Conservation (phyloP, 495 filamentous ascomycete genomes). For the Daldinia bambusicola region DNA sequence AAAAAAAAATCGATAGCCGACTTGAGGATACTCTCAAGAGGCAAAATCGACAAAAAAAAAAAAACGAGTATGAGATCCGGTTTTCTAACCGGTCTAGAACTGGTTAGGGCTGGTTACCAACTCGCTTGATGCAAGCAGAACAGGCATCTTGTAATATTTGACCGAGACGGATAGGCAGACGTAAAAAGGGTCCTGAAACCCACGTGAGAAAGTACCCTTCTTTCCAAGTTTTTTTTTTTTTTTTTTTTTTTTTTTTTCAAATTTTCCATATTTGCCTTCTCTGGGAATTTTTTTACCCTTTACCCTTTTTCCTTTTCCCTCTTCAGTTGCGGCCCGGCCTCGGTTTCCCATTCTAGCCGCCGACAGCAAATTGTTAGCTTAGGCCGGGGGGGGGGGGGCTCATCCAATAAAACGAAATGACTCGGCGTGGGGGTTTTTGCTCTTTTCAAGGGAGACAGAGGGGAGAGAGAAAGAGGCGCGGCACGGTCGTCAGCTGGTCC, state of each 20-base stretch:
- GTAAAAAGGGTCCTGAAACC: conserved; percentile 19
- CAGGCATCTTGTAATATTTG: conserved; percentile 40
- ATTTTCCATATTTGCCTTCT: too few species aligned
- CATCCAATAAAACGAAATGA: conserved; percentile 41
- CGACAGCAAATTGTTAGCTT: conserved; percentile 31
- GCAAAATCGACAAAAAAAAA: background rate
- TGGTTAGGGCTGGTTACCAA: conserved; percentile 22
- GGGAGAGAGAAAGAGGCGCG: conserved; percentile 13
- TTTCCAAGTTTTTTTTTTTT: background rate
- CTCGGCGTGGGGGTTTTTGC: conserved; percentile 43
- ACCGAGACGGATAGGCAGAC: conserved; percentile 28
- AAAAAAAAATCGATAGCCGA: background rate
- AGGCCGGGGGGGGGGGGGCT: conserved; percentile 31
- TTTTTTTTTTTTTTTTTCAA: background rate
- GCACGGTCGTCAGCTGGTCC: conserved; percentile 42
- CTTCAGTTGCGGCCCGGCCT: conserved; percentile 30
- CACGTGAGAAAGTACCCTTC: conserved; percentile 32
- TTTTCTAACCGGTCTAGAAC: conserved; percentile 33
- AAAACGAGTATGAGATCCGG: background rate
- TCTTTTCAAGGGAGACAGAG: conserved; percentile 18
- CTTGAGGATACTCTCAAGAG: conserved; percentile 13
- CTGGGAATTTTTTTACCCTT: conserved; percentile 11
- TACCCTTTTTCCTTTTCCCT: background rate
- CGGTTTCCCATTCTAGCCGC: conserved; percentile 45
- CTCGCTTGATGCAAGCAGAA: conserved; percentile 37